These are phyloP conservation scores for Chaetomiaceae sp. DNA, from an alignment of 2,329 filamentous ascomycete species.

Conservation along the genomic window DNA sequence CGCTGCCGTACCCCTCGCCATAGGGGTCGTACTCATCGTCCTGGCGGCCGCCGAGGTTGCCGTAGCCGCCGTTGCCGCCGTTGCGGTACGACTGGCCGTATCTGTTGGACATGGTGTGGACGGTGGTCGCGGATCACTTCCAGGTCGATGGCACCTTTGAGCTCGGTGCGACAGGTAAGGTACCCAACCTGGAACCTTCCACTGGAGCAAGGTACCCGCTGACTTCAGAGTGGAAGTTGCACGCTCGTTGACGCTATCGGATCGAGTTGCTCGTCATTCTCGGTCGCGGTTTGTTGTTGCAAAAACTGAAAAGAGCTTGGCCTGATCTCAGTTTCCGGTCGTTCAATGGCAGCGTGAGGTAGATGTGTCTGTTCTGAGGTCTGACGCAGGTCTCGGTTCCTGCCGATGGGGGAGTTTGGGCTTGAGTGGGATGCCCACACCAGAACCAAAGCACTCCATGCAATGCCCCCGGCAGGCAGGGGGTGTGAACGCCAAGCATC, in stretches of 20 bases:
- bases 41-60: slow-evolving; percentile 37
- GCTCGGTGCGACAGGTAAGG: no score
- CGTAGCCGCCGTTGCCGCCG: slow-evolving; percentile 42
- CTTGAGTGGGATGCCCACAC: background rate
- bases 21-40: slow-evolving; percentile 49
- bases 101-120: slow-evolving; percentile 45
- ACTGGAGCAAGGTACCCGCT: no score
- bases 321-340: background rate
- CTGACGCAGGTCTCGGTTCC: background rate
- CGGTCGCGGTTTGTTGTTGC: background rate
- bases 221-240: no score
- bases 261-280: slow-evolving; percentile 20
- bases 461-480: no score
- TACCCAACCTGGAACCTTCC: no score
- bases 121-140: background rate
- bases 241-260: slow-evolving; percentile 25
- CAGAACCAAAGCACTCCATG: background rate
- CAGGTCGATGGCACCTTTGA: no score
- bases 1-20: slow-evolving; percentile 41
- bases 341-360: background rate
- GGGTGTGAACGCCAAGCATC: background rate
- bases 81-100: slow-evolving; percentile 45
- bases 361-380: background rate
- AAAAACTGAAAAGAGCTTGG: background rate
- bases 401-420: no score